Base-by-base conservation (phyloP, 1,139 yeast species). In the Pichia sp. region DNA sequence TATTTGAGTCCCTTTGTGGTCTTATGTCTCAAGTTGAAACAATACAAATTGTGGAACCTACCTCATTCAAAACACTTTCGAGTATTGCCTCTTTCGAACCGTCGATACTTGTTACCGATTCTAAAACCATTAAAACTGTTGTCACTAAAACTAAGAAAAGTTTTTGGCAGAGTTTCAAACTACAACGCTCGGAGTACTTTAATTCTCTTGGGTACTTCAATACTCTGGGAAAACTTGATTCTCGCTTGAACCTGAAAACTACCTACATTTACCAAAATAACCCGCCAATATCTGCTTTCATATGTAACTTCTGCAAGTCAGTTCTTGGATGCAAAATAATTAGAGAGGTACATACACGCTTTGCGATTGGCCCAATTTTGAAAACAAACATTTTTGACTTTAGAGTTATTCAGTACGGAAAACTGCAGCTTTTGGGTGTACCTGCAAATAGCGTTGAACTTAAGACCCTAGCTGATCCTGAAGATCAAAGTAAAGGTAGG, bases 341-440 rank as follows among this genome's bases (percentile, higher is more conserved):
- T 0, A 59, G 64, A 17, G 91, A 83, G 52, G 62, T 69, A 17
- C 71, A 71, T 26, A 60, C 68, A 36, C 59, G 58, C 28, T 68
- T 71, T 20, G 59, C 75, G 1, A 54, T 76, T 39, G 89, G 89
- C 0, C 79, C 88, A 0, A 49, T 82, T 0, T 51, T 80, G 8
- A 64, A 69, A 31, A 74, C 80, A 1, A 84, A 81, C 53, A 63
- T 72, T 35, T 80, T 66, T 50, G 93, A 83, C 50, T 79, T 78
- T 52, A 65, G 93, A 44, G 58, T 71, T 7, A 2, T 54, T 72
- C 18, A 44, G 8, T 39, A 36, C 7, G 26, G 36, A 2, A 30
- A 34, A 3, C 21, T 45, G 15, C 39, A 46, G 12, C 47, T 51
- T 24, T 39, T 51, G 4, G 82, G 82, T 2, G 71, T 75, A 40